These are phyloP conservation scores for Ogataea allantospora DNA, from an alignment of 805 yeast species.

Conservation along the genomic window DNA sequence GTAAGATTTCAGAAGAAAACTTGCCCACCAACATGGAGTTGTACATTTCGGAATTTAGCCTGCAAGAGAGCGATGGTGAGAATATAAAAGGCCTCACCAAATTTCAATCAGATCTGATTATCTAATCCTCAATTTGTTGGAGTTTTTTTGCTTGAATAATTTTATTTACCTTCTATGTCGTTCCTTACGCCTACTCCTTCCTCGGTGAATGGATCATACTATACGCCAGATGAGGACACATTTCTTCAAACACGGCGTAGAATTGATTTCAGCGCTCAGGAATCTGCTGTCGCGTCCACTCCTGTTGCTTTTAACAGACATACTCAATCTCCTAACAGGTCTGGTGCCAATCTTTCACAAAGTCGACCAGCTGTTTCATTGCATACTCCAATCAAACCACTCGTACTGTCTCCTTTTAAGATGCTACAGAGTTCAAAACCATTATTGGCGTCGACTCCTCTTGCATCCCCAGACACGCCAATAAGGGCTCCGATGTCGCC, in stretches of 20 bases:
- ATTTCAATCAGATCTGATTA: no score
- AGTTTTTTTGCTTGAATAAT: conserved; percentile 1
- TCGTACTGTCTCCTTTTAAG: conserved; percentile 35
- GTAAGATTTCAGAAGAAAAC: no score
- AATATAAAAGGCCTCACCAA: no score
- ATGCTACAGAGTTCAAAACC: conserved; percentile 13
- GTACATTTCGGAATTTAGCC: no score
- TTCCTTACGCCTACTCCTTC: conserved; percentile 21
- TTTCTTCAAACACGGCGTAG: conserved; percentile 25
- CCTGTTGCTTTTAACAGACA: conserved; percentile 5
- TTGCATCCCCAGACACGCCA: conserved; percentile 5
- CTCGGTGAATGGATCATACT: conserved; percentile 20
- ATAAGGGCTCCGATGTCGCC: conserved; percentile 16
- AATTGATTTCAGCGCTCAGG: conserved; percentile 11
- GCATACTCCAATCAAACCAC: conserved; percentile 32
- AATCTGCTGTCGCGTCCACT: conserved; percentile 5
- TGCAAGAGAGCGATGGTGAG: no score
- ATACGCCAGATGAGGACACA: conserved; percentile 30
- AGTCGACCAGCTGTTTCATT: conserved; percentile 17
- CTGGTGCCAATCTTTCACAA: conserved; percentile 7
- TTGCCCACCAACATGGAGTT: no score
- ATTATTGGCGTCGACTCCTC: conserved; percentile 15
- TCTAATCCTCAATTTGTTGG: no score
- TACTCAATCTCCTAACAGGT: conserved; percentile 6
- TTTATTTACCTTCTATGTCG: conserved; percentile 17